These are phyloP conservation scores for Mortierella antarctica DNA, from an alignment of 192 early-diverging fungal genomes.

Conservation along the genomic window DNA sequence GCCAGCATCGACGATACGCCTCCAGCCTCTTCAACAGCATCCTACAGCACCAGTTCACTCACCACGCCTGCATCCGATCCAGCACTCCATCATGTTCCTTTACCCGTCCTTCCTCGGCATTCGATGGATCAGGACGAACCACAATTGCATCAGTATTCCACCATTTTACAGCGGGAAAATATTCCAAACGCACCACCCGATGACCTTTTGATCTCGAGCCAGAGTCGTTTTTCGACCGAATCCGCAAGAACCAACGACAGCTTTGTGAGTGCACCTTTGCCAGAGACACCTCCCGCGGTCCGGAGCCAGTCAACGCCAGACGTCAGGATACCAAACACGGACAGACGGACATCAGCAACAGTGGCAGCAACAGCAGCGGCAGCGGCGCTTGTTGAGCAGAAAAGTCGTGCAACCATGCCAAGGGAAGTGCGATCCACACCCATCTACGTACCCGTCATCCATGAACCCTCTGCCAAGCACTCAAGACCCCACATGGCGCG, in stretches of 20 bases:
- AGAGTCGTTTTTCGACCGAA: too few species aligned
- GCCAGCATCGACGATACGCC: slow-evolving; percentile 22
- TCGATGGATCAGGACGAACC: too few species aligned
- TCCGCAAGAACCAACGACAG: too few species aligned
- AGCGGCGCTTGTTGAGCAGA: not conserved
- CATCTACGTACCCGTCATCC: slow-evolving; percentile 18
- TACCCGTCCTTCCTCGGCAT: not conserved
- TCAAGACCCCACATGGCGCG: not conserved
- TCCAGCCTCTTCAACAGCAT: slow-evolving; percentile 5
- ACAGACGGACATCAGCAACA: too few species aligned
- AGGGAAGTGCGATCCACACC: slow-evolving; percentile 20
- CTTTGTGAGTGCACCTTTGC: slow-evolving; percentile 10
- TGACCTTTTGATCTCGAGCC: too few species aligned
- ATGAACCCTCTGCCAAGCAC: slow-evolving; percentile 5
- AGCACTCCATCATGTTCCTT: not conserved
- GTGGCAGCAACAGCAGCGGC: not conserved
- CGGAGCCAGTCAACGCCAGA: not conserved
- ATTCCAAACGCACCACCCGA: too few species aligned
- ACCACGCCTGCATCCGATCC: slow-evolving; percentile 1
- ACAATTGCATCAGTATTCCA: too few species aligned
- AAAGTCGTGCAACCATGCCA: not conserved
- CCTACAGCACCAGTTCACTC: slow-evolving; percentile 6
- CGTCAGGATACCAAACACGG: too few species aligned
- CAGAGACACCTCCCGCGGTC: not conserved
- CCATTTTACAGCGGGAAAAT: too few species aligned